A percentile compares a stretch with the other conserved stretches of the same genome.
Evolutionary conservation across 306 rosid genomes (phyloP).

Genomic region (Vigna hirtella): DNA sequence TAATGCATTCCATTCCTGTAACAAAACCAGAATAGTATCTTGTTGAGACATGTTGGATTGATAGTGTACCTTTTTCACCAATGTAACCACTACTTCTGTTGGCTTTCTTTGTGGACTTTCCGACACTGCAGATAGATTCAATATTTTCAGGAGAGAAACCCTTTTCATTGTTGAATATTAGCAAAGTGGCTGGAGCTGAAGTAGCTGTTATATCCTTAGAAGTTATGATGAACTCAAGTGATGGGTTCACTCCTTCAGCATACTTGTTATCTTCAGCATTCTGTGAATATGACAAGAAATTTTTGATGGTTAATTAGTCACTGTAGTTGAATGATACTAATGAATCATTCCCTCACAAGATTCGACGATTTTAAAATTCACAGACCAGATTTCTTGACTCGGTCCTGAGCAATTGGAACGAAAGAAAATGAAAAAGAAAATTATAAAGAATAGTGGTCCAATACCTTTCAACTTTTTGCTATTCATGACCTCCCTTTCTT

Average conservation of each 20-base stretch:
- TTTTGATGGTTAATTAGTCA: too few relatives aligned
- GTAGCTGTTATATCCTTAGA: conserved; percentile 67
- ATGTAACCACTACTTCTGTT: conserved; percentile 71
- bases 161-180: conserved; percentile 76
- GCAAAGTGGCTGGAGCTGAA: conserved; percentile 70
- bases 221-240: conserved; percentile 71
- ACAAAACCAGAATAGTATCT: background rate
- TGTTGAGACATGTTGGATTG: background rate
- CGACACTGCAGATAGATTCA: conserved; percentile 82
- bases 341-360: too few relatives aligned
- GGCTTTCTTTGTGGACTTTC: conserved; percentile 80
- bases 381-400: too few relatives aligned
- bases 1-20: background rate
- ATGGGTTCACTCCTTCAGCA: conserved; percentile 53
- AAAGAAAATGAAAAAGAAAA: too few relatives aligned
- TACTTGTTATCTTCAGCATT: conserved; percentile 88
- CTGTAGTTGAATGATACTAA: too few relatives aligned
- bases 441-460: too few relatives aligned
- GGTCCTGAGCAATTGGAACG: too few relatives aligned
- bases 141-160: conserved; percentile 70
- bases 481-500: too few relatives aligned
- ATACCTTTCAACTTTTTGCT: too few relatives aligned
- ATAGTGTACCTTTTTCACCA: conserved; percentile 77
- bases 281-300: conserved; percentile 44
- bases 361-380: too few relatives aligned